phyloP scores from a whole-genome alignment of 1,284 basidiomycete genomes.

The Marasmius oreades region DNA sequence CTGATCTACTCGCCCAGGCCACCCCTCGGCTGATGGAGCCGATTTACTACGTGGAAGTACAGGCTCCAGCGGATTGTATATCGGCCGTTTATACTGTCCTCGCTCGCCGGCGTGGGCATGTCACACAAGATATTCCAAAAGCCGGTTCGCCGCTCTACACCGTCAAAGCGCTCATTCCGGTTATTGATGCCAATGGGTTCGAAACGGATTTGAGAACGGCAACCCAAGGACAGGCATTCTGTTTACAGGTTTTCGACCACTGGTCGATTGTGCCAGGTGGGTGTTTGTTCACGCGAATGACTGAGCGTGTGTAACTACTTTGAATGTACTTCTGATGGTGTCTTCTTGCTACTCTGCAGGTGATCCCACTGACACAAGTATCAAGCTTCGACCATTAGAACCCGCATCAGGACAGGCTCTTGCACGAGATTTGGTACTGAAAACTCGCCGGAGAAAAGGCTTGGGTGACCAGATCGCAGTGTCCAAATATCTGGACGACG shows the following conservation, averaged over 20 bases:
- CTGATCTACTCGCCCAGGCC: conserved; percentile 48
- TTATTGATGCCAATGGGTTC: conserved; percentile 98
- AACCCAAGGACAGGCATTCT: conserved; percentile 97
- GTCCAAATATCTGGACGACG: conserved; percentile 92
- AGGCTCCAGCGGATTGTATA: conserved; percentile 97
- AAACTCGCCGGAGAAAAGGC: conserved; percentile 94
- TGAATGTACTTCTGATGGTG: conserved; percentile 20
- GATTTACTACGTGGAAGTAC: conserved; percentile 97
- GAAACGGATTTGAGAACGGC: conserved; percentile 97
- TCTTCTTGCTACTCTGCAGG: conserved; percentile 38
- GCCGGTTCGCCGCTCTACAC: conserved; percentile 97
- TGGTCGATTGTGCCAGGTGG: conserved; percentile 96
- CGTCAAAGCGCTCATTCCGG: conserved; percentile 95
- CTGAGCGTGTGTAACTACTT: conserved; percentile 6
- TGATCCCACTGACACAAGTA: conserved; percentile 94
- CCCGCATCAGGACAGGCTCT: conserved; percentile 94
- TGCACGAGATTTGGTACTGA: conserved; percentile 90
- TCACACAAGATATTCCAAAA: conserved; percentile 96
- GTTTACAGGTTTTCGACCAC: conserved; percentile 94
- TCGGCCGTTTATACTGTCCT: conserved; percentile 97
- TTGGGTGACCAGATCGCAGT: conserved; percentile 92
- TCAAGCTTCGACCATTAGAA: conserved; percentile 93
- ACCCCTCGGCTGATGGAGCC: conserved; percentile 94
- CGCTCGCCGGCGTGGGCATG: conserved; percentile 93
- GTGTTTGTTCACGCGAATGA: conserved; percentile 19